Percentiles rank a stretch among this genome's conserved stretches.
These are phyloP conservation scores for Sporothrix mexicana DNA, from an alignment of 2,329 filamentous ascomycete genomes.

Conservation along the genomic window DNA sequence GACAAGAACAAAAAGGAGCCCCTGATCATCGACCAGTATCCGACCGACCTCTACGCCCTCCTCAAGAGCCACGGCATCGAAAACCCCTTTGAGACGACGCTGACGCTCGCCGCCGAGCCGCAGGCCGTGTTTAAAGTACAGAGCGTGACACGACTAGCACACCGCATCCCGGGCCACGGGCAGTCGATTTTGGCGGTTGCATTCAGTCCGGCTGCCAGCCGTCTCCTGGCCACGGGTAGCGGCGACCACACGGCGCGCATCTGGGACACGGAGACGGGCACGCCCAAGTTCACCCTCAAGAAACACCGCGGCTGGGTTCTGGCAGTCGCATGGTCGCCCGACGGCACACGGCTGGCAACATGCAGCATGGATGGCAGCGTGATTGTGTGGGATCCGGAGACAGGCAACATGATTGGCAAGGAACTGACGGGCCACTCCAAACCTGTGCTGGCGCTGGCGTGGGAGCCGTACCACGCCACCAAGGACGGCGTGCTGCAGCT, in stretches of 20 bases:
- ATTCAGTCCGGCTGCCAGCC: conserved; percentile 80
- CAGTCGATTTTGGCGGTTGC: conserved; percentile 86
- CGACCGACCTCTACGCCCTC: conserved; percentile 59
- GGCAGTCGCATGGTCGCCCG: conserved; percentile 84
- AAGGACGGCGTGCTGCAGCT: conserved; percentile 74
- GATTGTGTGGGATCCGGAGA: conserved; percentile 85
- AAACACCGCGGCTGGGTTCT: conserved; percentile 92
- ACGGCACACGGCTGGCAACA: conserved; percentile 80
- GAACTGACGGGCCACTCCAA: conserved; percentile 85
- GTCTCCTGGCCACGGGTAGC: conserved; percentile 81
- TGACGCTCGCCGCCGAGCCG: conserved; percentile 68
- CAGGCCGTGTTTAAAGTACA: conserved; percentile 95
- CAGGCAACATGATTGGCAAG: conserved; percentile 73
- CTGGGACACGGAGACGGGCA: conserved; percentile 95
- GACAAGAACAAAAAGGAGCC: conserved; percentile 24
- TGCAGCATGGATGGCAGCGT: conserved; percentile 93
- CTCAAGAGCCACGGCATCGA: conserved; percentile 62
- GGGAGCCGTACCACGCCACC: conserved; percentile 93
- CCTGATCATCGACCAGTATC: conserved; percentile 61
- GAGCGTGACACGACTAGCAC: conserved; percentile 86
- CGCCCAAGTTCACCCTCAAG: conserved; percentile 81
- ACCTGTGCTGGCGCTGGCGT: conserved; percentile 85
- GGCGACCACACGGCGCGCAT: conserved; percentile 91
- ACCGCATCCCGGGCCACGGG: conserved; percentile 87
- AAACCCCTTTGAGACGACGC: conserved; percentile 60